Conservation (phyloP, 202 grass and related monocot species). For the Brachypodium distachyon region DNA sequence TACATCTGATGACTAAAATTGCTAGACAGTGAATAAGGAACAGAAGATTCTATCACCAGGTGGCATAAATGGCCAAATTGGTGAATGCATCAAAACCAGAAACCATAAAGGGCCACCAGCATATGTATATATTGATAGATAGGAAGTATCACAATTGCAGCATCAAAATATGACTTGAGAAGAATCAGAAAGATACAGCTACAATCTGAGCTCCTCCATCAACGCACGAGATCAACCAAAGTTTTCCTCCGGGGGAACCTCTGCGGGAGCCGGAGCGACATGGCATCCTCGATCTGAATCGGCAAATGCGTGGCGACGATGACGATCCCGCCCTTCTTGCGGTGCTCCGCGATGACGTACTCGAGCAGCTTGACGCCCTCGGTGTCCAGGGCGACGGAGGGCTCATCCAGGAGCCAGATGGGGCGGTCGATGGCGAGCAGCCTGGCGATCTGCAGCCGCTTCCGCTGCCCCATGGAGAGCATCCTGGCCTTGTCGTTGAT, state of each 20-base stretch:
- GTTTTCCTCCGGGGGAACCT: slow-evolving; percentile 86
- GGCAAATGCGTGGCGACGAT: slow-evolving; percentile 82
- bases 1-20: neutral
- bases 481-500: slow-evolving; percentile 90
- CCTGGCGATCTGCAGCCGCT: slow-evolving; percentile 71
- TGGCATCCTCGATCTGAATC: slow-evolving; percentile 79
- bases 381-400: slow-evolving; percentile 70
- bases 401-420: slow-evolving; percentile 96
- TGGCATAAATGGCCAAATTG: neutral
- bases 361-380: slow-evolving; percentile 73
- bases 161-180: slow-evolving; percentile 1
- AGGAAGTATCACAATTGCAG: slow-evolving; percentile 6
- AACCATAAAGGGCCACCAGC: neutral
- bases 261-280: slow-evolving; percentile 71
- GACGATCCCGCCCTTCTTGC: slow-evolving; percentile 86
- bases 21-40: neutral
- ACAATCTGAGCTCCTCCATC: slow-evolving; percentile 29
- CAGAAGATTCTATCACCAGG: slow-evolving; percentile 21
- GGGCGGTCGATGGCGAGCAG: slow-evolving; percentile 79
- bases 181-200: slow-evolving; percentile 23
- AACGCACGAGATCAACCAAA: slow-evolving; percentile 76
- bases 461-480: slow-evolving; percentile 97
- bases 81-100: neutral
- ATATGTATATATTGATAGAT: slow-evolving; percentile 20
- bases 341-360: slow-evolving; percentile 80